These are phyloP conservation scores for Calonectria naviculata DNA, from an alignment of 2,329 filamentous ascomycete genomes.

Conservation along the genomic window DNA sequence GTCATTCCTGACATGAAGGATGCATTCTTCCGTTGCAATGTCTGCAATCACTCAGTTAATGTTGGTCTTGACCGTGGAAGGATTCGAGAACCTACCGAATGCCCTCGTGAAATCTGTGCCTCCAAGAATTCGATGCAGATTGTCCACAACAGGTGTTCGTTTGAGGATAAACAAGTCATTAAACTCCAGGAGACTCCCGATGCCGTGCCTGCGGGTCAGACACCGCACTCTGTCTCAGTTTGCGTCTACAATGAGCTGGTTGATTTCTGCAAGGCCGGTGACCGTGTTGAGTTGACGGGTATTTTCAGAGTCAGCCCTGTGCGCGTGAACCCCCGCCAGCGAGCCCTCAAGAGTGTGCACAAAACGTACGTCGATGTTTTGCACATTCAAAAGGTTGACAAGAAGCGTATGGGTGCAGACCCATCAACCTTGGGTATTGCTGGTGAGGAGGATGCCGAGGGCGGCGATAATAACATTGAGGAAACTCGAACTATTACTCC, in stretches of 20 bases:
- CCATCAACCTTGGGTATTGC: conserved; percentile 87
- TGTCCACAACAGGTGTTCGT: conserved; percentile 93
- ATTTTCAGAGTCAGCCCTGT: conserved; percentile 97
- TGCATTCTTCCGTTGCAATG: conserved; percentile 95
- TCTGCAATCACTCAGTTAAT: conserved; percentile 90
- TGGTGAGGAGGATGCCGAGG: conserved; percentile 72
- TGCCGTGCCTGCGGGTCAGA: conserved; percentile 93
- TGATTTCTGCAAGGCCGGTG: conserved; percentile 97
- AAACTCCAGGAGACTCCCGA: conserved; percentile 98
- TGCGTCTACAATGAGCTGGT: conserved; percentile 98
- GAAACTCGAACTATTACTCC: conserved; percentile 85
- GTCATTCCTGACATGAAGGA: conserved; percentile 99
- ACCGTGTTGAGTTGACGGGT: conserved; percentile 93
- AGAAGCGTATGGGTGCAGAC: conserved; percentile 92
- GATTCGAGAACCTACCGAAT: conserved; percentile 93
- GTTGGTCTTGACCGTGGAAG: conserved; percentile 95
- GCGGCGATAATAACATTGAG: conserved; percentile 80
- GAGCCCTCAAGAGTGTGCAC: conserved; percentile 93
- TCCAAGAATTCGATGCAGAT: conserved; percentile 98
- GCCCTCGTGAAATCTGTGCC: conserved; percentile 83
- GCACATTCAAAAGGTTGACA: conserved; percentile 96
- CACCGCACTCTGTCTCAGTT: conserved; percentile 95
- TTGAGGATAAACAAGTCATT: conserved; percentile 98
- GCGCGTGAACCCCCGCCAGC: conserved; percentile 91
- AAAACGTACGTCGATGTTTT: conserved; percentile 98